Base-by-base conservation (phyloP, 169 alveolate genomes). In the Plasmodium cynomolgi region DNA sequence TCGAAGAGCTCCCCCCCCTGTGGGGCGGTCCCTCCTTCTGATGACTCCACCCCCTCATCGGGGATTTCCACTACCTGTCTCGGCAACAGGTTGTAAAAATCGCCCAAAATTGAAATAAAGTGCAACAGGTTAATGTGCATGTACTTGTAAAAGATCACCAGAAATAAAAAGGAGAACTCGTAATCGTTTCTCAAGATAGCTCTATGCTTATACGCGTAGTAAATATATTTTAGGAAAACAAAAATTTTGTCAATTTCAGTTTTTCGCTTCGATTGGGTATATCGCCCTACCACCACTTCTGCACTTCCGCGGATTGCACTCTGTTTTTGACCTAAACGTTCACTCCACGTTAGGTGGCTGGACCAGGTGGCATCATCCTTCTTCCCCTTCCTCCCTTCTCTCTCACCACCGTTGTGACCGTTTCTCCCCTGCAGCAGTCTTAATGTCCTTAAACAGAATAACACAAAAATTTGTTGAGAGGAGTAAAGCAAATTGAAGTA, bases 221-320 rank as follows among this genome's bases (percentile, higher is more conserved):
- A 44, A 56, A 90, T 90, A 90, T 90, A 79, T 90, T 90, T 90
- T 80, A 90, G 74, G 33, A 90, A 90, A n/a, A 80, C 47, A 34
- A 47, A 90, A 11, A 90, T 37, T 80, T 90, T 71, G 54, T 90
- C 94, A 2, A 90, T 6, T 8, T 68, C 84, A n/a, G 81, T 71
- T 72, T 9, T 23, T 41, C 58, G 75, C 58, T 72, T 84, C 37
- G 77, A 68, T 26, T 68, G 77, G 77, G 34, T 26, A 26, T 23
- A 26, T 68, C 31, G 77, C 77, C 37, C 37, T 68, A 9, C 41
- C 13, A 34, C 50, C 56, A 4, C 9, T 2, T 62, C 26, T 83
- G 29, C 26, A 41, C n/a, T 58, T 39, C 5, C 23, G 1, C 81
- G 41, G 20, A 13, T 58, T 83, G 62, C 26, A 23, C 20, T 7